These are phyloP conservation scores for Linnemannia schmuckeri DNA, from an alignment of 192 early-diverging fungal genomes.

Conservation along the genomic window DNA sequence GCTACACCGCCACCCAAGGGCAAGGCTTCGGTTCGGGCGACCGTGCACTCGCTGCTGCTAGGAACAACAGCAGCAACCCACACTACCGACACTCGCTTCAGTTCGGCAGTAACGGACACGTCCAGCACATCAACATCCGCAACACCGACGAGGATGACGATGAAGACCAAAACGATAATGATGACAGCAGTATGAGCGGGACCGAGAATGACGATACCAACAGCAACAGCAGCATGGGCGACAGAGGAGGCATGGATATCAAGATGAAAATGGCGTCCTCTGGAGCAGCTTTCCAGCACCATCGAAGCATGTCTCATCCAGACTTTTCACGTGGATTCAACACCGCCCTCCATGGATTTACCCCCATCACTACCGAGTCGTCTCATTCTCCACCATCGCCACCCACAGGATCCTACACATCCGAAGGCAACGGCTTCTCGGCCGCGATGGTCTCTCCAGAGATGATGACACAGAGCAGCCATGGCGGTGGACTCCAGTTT, in stretches of 20 bases:
- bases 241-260: constrained; percentile 35
- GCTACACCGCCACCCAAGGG: neutral
- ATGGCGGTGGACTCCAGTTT: constrained; percentile 1
- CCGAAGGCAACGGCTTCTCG: constrained; percentile 29
- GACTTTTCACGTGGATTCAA: constrained; percentile 33
- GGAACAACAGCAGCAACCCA: neutral
- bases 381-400: constrained; percentile 24
- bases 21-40: neutral
- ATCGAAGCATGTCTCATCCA: constrained; percentile 21
- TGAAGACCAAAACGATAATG: neutral
- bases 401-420: constrained; percentile 16
- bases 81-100: constrained; percentile 3
- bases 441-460: constrained; percentile 7
- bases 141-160: constrained; percentile 22
- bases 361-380: constrained; percentile 20
- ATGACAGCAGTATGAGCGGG: constrained; percentile 39
- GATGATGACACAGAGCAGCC: constrained; percentile 7
- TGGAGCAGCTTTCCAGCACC: constrained; percentile 18
- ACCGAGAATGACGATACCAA: constrained; percentile 1
- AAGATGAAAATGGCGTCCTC: constrained; percentile 6
- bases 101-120: constrained; percentile 6
- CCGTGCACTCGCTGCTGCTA: neutral
- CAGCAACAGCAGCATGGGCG: constrained; percentile 9
- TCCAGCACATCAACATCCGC: constrained; percentile 43
- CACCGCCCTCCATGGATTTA: constrained; percentile 34